Evolutionary conservation across 2,329 filamentous ascomycete species (phyloP).

Genomic region (Botrytis pseudocinerea): DNA sequence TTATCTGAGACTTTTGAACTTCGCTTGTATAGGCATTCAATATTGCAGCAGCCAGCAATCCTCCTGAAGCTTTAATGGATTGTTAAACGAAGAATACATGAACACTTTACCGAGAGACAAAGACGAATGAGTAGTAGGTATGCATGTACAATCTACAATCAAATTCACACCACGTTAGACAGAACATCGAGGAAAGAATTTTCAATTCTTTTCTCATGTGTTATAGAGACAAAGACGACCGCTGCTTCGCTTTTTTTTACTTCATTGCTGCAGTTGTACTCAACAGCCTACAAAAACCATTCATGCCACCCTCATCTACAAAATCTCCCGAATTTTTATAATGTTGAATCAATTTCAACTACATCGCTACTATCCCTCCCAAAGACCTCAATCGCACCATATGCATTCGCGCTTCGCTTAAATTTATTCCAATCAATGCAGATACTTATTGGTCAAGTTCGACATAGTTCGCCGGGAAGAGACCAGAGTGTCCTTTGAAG

Average conservation of each 20-base stretch:
- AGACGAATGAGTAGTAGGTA: not conserved
- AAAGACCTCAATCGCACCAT: not conserved
- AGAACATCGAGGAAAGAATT: not conserved
- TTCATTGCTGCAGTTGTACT: not conserved
- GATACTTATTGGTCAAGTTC: conserved; percentile 47
- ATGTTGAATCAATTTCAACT: not conserved
- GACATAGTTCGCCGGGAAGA: conserved; percentile 80
- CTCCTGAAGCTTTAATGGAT: not conserved
- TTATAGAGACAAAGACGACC: conserved; percentile 8
- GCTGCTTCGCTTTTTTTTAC: not conserved
- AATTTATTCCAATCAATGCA: not conserved
- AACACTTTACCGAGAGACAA: not conserved
- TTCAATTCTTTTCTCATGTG: not conserved
- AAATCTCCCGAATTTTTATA: conserved; percentile 14
- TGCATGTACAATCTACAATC: not conserved
- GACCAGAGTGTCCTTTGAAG: conserved; percentile 73
- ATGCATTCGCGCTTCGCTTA: not conserved
- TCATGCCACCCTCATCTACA: conserved; percentile 16
- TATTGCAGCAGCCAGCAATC: not conserved
- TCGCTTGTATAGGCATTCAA: not conserved
- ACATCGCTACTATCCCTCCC: not conserved
- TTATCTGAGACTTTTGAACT: not conserved
- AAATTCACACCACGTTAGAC: not conserved
- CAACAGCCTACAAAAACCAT: not conserved
- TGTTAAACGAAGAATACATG: not conserved